Conservation (phyloP, 768 basidiomycete species). For the Pilatotrama ljubarskyi region DNA sequence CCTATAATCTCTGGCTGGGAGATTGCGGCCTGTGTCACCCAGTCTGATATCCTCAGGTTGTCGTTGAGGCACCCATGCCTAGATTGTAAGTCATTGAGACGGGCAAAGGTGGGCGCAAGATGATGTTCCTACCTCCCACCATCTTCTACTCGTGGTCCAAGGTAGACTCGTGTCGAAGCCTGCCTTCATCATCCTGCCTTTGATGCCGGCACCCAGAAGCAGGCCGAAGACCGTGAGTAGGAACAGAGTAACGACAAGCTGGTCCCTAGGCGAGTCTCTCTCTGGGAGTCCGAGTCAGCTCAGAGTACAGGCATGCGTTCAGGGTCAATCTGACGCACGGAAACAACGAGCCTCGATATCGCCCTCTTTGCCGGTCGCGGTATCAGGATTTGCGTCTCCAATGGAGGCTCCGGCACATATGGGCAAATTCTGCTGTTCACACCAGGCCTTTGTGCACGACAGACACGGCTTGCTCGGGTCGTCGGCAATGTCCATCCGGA, state of each 20-base stretch:
- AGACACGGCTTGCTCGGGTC: conserved; percentile 89
- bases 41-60: conserved; percentile 54
- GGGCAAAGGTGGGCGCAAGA: conserved; percentile 3
- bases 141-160: conserved; percentile 64
- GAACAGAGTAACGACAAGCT: conserved; percentile 90
- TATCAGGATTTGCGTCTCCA: conserved; percentile 89
- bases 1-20: conserved; percentile 34
- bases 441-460: conserved; percentile 95
- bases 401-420: conserved; percentile 81
- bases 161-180: conserved; percentile 64
- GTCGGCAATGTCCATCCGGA: conserved; percentile 77
- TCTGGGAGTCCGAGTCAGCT: conserved; percentile 45
- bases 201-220: conserved; percentile 81
- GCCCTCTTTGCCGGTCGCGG: conserved; percentile 91
- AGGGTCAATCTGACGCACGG: conserved; percentile 55
- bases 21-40: conserved; percentile 31
- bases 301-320: conserved; percentile 8
- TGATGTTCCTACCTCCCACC: conserved; percentile 72
- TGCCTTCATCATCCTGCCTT: conserved; percentile 77
- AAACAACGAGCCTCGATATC: conserved; percentile 96
- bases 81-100: conserved; percentile 10
- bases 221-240: conserved; percentile 85
- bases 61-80: conserved; percentile 53
- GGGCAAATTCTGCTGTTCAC: conserved; percentile 84
- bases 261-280: conserved; percentile 93